Evolutionary conservation across 768 basidiomycete genomes (phyloP), one percentile per base, ranked within the genome.

Genomic region (Lactifluus rugatus): DNA sequence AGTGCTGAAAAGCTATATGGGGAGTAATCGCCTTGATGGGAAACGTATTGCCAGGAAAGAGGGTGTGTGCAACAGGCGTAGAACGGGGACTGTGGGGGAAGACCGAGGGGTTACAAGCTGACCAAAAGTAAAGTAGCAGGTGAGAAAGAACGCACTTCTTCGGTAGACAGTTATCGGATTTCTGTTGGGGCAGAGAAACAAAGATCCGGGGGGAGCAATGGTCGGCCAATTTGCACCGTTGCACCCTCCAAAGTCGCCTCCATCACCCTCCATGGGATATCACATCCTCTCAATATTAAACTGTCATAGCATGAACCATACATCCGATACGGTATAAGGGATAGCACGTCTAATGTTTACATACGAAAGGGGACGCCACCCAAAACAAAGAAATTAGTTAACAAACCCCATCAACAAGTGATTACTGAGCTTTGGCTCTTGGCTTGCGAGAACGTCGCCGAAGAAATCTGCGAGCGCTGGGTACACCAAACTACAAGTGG

Each of bases 401-500:
- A 37, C 34, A 46, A 41, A 34, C 23, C 17, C 36, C 21, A 47
- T 34, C 14, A 34, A 31, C 17, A 46, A 55, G 44, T n/a, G 19
- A 34, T 51, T 42, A 64, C 48, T 64, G 62, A 34, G 37, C 39
- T 49, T 64, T 64, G 46, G 37, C 31, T 26, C 57, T 63, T 36
- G 57, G 36, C 25, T 44, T 52, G 32, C 57, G 52, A 25, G 49
- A 26, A 34, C 46, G 44, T 34, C 51, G 52, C 34, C 52, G 54
- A 10, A 64, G 37, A 60, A 62, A 64, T 54, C 58, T 52, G 44
- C 63, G 61, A 26, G 65, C 55, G 56, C 59, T 58, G 31, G 65
- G 65, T 0, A 62, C 41, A 25, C 64, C 64, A 53, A 65, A 64
- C 63, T 65, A 52, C 42, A 53, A 52, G 42, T 28, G 54, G 60